Evolutionary conservation across 345 rosid species (phyloP).

Genomic region (Erucastrum elatum): DNA sequence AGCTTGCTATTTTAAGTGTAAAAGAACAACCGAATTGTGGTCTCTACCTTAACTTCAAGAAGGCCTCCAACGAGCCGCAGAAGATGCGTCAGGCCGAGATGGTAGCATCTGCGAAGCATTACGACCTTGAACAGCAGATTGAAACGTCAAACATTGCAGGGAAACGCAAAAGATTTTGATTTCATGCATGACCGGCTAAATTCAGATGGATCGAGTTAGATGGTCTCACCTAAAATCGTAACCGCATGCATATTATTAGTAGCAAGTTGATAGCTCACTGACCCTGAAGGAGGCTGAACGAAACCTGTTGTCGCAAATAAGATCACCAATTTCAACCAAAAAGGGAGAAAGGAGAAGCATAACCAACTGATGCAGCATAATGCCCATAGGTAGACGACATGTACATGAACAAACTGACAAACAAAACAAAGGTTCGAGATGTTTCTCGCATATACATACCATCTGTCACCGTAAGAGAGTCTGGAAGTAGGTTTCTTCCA

Average conservation of each 20-base stretch:
- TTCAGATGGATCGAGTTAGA: conserved; percentile 6
- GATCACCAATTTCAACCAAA: conserved; percentile 21
- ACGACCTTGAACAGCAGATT: conserved; percentile 54
- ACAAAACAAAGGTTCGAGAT: conserved; percentile 13
- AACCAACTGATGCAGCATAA: conserved; percentile 5
- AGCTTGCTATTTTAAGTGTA: neutral
- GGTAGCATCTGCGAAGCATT: conserved; percentile 61
- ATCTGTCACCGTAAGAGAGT: conserved; percentile 56
- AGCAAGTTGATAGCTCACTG: conserved; percentile 56
- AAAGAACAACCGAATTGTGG: conserved; percentile 2
- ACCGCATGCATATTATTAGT: conserved; percentile 55
- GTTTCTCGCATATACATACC: conserved; percentile 45
- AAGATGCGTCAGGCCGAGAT: conserved; percentile 64
- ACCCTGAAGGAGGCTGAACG: conserved; percentile 60
- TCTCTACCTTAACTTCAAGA: conserved; percentile 45
- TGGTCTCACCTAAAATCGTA: conserved; percentile 53
- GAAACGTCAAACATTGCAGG: conserved; percentile 22
- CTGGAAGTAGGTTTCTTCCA: conserved; percentile 64
- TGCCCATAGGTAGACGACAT: conserved; percentile 9
- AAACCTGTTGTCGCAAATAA: conserved; percentile 52
- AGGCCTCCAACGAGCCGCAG: conserved; percentile 68
- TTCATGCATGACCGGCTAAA: neutral
- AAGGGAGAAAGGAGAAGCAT: neutral
- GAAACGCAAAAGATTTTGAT: conserved; percentile 12
- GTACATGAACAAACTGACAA: conserved; percentile 12